A percentile compares a stretch with the other conserved stretches of the same genome.
Evolutionary conservation across 805 yeast species (phyloP).

Genomic region (Teunomyces aglyptinius): DNA sequence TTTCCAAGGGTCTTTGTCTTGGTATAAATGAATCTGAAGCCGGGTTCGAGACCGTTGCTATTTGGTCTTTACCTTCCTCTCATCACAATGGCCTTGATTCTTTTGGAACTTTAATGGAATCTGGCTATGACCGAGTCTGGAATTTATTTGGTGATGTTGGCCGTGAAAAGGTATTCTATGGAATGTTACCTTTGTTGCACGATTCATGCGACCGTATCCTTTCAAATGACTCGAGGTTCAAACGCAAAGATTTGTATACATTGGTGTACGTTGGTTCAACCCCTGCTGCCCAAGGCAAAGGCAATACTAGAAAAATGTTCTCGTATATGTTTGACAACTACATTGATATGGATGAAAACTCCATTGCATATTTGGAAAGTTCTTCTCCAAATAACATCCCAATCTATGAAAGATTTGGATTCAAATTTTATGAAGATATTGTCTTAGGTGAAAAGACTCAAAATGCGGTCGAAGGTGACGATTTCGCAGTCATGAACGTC

Average conservation of each 20-base stretch:
- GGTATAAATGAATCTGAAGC: conserved; percentile 46
- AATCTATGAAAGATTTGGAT: conserved; percentile 52
- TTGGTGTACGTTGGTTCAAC: conserved; percentile 47
- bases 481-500: conserved; percentile 43
- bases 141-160: conserved; percentile 48
- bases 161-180: conserved; percentile 47
- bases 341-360: conserved; percentile 39
- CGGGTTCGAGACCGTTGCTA: conserved; percentile 51
- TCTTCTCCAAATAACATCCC: conserved; percentile 44
- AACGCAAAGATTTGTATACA: conserved; percentile 37
- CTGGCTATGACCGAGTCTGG: conserved; percentile 54
- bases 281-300: conserved; percentile 51
- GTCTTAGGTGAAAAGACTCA: conserved; percentile 35
- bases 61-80: conserved; percentile 52
- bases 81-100: conserved; percentile 41
- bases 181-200: conserved; percentile 51
- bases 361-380: conserved; percentile 51
- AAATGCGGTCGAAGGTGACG: conserved; percentile 33
- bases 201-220: conserved; percentile 46
- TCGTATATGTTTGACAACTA: conserved; percentile 47
- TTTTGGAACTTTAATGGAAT: conserved; percentile 46
- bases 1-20: conserved; percentile 47
- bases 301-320: conserved; percentile 50
- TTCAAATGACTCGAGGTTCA: conserved; percentile 37
- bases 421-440: conserved; percentile 48